Conservation (phyloP, 441 rosid genomes). For the Populus trichocarpa region DNA sequence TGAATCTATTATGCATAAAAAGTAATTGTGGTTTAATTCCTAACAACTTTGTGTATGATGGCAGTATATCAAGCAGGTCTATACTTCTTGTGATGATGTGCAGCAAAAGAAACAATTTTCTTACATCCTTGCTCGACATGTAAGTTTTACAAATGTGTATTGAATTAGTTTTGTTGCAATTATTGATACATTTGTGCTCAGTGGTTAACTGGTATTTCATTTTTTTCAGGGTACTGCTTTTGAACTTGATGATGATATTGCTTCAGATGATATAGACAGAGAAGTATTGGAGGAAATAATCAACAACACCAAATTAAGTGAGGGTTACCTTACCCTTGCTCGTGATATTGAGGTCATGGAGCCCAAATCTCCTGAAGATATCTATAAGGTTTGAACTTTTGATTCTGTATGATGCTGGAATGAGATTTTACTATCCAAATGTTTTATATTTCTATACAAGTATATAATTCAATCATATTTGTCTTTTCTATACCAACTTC, state of each 20-base stretch:
- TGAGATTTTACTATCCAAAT: not conserved
- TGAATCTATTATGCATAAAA: not conserved
- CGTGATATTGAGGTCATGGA: conserved; percentile 99
- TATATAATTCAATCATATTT: not conserved
- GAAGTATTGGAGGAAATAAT: conserved; percentile 75
- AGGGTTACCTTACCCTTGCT: conserved; percentile 93
- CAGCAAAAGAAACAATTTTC: conserved; percentile 79
- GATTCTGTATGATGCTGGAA: not conserved
- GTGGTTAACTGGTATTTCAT: conserved; percentile 3
- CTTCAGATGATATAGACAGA: conserved; percentile 57
- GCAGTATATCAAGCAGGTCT: conserved; percentile 86
- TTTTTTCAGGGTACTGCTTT: conserved; percentile 63
- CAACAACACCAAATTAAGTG: conserved; percentile 72
- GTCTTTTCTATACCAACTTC: conserved; percentile 9
- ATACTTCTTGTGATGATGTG: conserved; percentile 62
- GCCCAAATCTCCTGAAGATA: conserved; percentile 95
- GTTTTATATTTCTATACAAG: not conserved
- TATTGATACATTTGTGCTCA: not conserved
- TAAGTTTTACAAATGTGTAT: conserved; percentile 31
- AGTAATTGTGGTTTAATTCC: conserved; percentile 12
- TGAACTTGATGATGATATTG: conserved; percentile 73
- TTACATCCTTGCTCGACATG: conserved; percentile 90
- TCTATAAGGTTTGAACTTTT: conserved; percentile 67
- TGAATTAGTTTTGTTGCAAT: not conserved
- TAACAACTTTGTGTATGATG: conserved; percentile 26